Evolutionary conservation across 1,284 basidiomycete genomes (phyloP).

Genomic region (Ceratobasidium sp.): DNA sequence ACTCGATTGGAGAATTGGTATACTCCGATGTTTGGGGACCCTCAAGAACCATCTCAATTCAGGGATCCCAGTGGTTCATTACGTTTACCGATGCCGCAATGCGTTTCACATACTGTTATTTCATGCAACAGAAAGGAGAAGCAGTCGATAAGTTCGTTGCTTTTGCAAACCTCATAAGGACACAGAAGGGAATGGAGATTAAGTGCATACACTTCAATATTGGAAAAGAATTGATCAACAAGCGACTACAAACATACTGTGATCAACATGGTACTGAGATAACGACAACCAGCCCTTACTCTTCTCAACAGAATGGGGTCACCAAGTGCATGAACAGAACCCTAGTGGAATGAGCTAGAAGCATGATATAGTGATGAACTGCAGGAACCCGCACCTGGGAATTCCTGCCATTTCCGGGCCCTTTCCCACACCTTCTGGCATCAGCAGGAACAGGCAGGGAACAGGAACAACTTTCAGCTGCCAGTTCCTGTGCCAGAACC

Average conservation of each 20-base stretch:
- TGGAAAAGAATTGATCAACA: constrained; percentile 5
- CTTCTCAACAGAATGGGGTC: constrained; percentile 52
- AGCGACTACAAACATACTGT: background rate
- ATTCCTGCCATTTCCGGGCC: no score
- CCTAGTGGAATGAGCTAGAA: constrained; percentile 31
- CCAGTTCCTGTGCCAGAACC: no score
- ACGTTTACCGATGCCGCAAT: background rate
- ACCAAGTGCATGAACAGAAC: constrained; percentile 52
- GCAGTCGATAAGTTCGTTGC: background rate
- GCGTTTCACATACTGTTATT: background rate
- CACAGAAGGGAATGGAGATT: background rate
- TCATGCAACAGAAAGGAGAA: background rate
- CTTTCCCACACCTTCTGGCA: no score
- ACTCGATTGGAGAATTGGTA: background rate
- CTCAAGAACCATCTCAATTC: background rate
- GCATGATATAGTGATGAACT: no score
- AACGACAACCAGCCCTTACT: constrained; percentile 48
- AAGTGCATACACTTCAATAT: no score
- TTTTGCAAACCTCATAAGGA: background rate
- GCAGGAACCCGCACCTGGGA: no score
- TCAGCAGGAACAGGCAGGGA: no score
- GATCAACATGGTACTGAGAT: background rate
- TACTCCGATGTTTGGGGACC: constrained; percentile 19
- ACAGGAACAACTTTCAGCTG: no score
- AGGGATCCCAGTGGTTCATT: background rate